These are phyloP conservation scores for Puccinia triticina DNA, from an alignment of 1,284 basidiomycete genomes.

Conservation along the genomic window DNA sequence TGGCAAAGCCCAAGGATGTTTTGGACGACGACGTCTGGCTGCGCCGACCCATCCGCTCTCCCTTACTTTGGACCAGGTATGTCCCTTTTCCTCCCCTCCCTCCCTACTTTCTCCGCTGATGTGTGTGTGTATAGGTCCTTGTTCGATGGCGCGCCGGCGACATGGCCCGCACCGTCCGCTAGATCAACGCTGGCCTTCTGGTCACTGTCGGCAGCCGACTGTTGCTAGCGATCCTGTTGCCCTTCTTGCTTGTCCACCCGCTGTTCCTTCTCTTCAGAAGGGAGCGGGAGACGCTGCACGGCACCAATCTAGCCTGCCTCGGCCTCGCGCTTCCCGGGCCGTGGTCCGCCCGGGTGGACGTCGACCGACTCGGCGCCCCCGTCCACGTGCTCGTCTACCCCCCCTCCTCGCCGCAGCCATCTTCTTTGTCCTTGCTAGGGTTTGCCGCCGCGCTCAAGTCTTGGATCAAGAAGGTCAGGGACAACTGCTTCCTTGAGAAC, in stretches of 20 bases:
- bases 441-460: no score
- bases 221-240: not conserved
- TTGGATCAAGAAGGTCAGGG: constrained; percentile 48
- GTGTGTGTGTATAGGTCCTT: constrained; percentile 17
- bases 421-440: constrained; percentile 5
- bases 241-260: constrained; percentile 6
- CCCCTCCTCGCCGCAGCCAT: constrained; percentile 30
- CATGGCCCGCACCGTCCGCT: not conserved
- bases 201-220: not conserved
- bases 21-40: not conserved
- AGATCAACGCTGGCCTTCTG: constrained; percentile 31
- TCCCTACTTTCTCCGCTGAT: not conserved
- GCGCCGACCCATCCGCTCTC: constrained; percentile 34
- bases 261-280: constrained; percentile 6
- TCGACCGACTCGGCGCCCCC: not conserved
- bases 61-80: constrained; percentile 38
- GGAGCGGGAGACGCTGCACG: not conserved
- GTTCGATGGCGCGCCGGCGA: constrained; percentile 31
- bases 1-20: not conserved
- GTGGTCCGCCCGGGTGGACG: no score
- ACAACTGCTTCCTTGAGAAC: constrained; percentile 45
- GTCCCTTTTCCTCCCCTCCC: not conserved
- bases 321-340: not conserved
- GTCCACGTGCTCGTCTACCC: constrained; percentile 36
- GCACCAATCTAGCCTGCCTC: not conserved